phyloP scores from a whole-genome alignment of 2,329 filamentous ascomycete genomes.

The Calonectria hongkongensis region DNA sequence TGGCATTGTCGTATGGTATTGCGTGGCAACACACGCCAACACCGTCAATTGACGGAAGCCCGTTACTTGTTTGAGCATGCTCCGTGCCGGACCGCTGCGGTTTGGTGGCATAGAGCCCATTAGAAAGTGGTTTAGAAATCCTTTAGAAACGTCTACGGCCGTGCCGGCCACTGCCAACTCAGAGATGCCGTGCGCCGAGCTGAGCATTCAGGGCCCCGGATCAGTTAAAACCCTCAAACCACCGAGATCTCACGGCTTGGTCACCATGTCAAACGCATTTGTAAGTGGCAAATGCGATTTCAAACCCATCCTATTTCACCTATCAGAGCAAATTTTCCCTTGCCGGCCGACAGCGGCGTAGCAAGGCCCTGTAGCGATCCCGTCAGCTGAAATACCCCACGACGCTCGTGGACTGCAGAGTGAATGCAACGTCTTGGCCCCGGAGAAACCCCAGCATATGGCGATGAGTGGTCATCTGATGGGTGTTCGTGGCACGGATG shows the following conservation, averaged over 20 bases:
- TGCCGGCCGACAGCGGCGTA: conserved; percentile 27
- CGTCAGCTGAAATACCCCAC: conserved; percentile 33
- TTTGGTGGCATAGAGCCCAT: conserved; percentile 38
- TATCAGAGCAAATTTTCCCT: conserved; percentile 9
- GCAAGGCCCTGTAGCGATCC: conserved; percentile 34
- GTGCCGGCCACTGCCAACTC: conserved; percentile 8
- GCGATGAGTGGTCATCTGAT: conserved; percentile 47
- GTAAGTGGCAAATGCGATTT: conserved; percentile 18
- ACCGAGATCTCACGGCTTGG: conserved; percentile 25
- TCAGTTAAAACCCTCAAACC: conserved; percentile 7
- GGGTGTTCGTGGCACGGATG: conserved; percentile 37
- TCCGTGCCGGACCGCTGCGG: conserved; percentile 41
- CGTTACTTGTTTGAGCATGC: conserved; percentile 32
- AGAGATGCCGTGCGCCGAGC: neutral
- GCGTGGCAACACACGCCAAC: conserved; percentile 48
- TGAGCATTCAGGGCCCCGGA: conserved; percentile 17
- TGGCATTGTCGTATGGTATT: conserved; percentile 37
- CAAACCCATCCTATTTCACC: conserved; percentile 27
- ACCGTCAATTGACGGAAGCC: conserved; percentile 30
- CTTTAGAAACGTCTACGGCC: conserved; percentile 22
- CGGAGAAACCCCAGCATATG: conserved; percentile 22
- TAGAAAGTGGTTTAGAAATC: conserved; percentile 18
- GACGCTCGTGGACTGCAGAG: conserved; percentile 32
- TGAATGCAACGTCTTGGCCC: conserved; percentile 47
- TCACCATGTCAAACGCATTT: conserved; percentile 21